Base-by-base conservation (phyloP, 345 rosid species). In the Alliaria petiolata region DNA sequence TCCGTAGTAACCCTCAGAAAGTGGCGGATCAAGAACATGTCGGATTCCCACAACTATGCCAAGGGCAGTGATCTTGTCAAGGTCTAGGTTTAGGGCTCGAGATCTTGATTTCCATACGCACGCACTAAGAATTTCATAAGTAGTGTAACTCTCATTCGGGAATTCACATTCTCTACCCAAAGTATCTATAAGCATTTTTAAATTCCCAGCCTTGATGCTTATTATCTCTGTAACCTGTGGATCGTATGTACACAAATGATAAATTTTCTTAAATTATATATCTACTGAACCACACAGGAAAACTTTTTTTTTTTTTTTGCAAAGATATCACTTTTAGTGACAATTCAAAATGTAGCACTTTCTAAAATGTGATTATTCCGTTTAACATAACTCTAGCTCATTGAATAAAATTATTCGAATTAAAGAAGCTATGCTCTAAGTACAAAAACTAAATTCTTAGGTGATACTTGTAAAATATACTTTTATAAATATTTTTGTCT, bases 61-160 rank as follows among this genome's bases (percentile, higher is more conserved):
- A 3, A 78, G 53, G 34, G 69, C 15, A 8, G 74, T 79, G 62
- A 67, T 64, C 22, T 53, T 77, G 30, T 83, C 72, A 35, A 62
- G 73, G 49, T 81, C 52, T 33, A 83, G 25, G 7, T 79, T 70
- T 42, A 85, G 62, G 5, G 86, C 81, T 64, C 80, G 69, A 42
- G 71, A 58, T 50, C 86, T 77, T 56, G 83, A 49, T 65, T 83
- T 77, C 84, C 89, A 85, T 14, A 78, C 25, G 56, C 59, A 81
- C 4, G 85, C 81, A 34, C 77, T 65, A 16, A 85, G 75, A 2
- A 71, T 79, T 72, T 85, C 89, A 36, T 58, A 38, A 2, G 83
- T 83, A 3, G 89, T 83, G 76, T 79, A 62, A 39, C 33, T 43
- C 36, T 71, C 61, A 2, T 61, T 25, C 2, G 11, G 42, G 30